Evolutionary conservation across 192 early-diverging fungal genomes (phyloP).

Genomic region (Spinellus fusiger): DNA sequence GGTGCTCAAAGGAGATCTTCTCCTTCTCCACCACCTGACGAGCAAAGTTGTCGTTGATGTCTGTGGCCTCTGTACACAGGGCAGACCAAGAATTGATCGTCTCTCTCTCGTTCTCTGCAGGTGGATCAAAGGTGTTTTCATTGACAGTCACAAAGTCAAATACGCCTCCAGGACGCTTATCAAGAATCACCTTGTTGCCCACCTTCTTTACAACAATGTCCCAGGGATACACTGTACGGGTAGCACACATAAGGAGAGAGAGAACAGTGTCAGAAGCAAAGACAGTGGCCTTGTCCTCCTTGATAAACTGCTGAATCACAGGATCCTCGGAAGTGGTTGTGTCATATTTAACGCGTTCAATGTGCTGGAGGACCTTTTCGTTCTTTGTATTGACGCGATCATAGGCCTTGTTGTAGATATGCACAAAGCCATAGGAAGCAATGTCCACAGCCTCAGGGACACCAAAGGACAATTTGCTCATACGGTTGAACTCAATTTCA

Average conservation of each 20-base stretch:
- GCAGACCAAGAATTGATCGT: constrained; percentile 81
- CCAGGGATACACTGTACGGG: constrained; percentile 90
- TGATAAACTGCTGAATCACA: constrained; percentile 55
- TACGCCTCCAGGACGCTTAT: constrained; percentile 82
- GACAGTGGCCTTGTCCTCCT: constrained; percentile 53
- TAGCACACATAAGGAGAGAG: constrained; percentile 87
- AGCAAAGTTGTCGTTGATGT: constrained; percentile 80
- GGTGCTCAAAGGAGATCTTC: constrained; percentile 50
- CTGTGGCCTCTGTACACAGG: constrained; percentile 83
- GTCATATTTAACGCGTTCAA: constrained; percentile 65
- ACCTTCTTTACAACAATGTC: constrained; percentile 88
- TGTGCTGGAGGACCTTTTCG: constrained; percentile 65
- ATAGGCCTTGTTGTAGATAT: constrained; percentile 73
- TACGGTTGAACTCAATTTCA: constrained; percentile 88
- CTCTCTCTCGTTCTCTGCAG: constrained; percentile 89
- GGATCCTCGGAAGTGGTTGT: constrained; percentile 85
- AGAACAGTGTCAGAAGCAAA: constrained; percentile 90
- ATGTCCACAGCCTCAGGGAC: constrained; percentile 75
- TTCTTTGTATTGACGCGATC: constrained; percentile 81
- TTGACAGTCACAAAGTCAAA: constrained; percentile 88
- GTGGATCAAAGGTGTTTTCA: constrained; percentile 91
- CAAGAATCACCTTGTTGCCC: constrained; percentile 79
- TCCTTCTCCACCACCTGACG: constrained; percentile 64
- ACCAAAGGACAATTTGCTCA: constrained; percentile 77
- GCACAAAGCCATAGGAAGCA: constrained; percentile 65